Evolutionary conservation across 2,329 filamentous ascomycete genomes (phyloP).

Genomic region (Cryphonectria japonica): DNA sequence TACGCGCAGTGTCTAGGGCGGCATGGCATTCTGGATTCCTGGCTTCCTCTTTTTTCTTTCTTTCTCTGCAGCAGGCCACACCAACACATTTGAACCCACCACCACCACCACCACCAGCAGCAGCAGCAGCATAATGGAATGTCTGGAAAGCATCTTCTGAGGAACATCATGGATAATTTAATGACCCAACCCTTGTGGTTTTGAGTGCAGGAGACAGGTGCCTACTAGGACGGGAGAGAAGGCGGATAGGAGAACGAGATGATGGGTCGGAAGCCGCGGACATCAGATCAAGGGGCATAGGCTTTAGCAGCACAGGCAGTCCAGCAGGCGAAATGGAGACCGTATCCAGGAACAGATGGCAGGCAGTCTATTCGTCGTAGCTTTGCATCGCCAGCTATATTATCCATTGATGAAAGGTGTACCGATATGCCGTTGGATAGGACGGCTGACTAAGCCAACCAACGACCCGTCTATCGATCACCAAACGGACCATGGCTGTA

Average conservation of each 20-base stretch:
- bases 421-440: not conserved
- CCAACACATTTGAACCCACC: not conserved
- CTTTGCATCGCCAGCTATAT: not conserved
- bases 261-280: not conserved
- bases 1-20: not conserved
- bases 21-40: not conserved
- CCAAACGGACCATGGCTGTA: not conserved
- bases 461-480: not conserved
- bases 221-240: not conserved
- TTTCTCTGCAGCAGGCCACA: not conserved
- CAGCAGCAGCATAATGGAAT: not conserved
- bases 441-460: not conserved
- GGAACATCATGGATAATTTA: not conserved
- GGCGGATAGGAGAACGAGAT: not conserved
- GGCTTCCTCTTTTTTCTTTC: not conserved
- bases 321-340: constrained; percentile 2
- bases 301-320: constrained; percentile 7
- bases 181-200: not conserved
- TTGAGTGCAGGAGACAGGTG: not conserved
- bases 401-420: not conserved
- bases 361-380: not conserved
- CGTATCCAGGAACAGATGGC: not conserved
- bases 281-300: not conserved
- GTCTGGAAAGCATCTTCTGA: not conserved
- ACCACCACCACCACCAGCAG: not conserved